These are phyloP conservation scores for Gossypium laxum DNA, from an alignment of 441 rosid genomes.

Conservation along the genomic window DNA sequence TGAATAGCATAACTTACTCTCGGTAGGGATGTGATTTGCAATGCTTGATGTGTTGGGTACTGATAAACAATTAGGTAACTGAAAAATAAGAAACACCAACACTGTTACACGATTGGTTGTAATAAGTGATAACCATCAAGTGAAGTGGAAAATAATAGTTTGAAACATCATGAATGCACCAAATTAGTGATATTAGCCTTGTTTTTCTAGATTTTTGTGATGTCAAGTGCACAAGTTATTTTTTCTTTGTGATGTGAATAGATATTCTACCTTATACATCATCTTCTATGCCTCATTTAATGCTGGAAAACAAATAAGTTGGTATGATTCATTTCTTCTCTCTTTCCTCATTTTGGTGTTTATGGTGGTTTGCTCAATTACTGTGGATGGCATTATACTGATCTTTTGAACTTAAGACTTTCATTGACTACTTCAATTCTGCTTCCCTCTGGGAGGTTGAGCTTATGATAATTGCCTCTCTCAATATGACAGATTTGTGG, in stretches of 20 bases:
- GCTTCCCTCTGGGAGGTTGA: neutral
- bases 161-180: neutral
- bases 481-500: slow-evolving; percentile 39
- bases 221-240: neutral
- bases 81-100: neutral
- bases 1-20: neutral
- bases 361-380: neutral
- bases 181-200: neutral
- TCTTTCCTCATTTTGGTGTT: neutral
- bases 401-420: neutral
- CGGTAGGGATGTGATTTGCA: neutral
- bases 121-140: neutral
- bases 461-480: neutral
- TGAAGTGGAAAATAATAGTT: neutral
- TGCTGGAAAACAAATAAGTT: neutral
- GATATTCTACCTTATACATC: neutral
- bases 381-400: neutral
- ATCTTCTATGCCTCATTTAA: neutral
- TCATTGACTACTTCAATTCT: neutral
- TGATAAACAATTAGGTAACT: neutral
- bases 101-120: neutral
- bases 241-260: neutral
- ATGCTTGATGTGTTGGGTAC: neutral
- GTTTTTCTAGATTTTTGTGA: neutral
- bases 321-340: neutral